These are phyloP conservation scores for Wickerhamomyces subpelliculosus DNA, from an alignment of 805 yeast genomes.

Conservation along the genomic window DNA sequence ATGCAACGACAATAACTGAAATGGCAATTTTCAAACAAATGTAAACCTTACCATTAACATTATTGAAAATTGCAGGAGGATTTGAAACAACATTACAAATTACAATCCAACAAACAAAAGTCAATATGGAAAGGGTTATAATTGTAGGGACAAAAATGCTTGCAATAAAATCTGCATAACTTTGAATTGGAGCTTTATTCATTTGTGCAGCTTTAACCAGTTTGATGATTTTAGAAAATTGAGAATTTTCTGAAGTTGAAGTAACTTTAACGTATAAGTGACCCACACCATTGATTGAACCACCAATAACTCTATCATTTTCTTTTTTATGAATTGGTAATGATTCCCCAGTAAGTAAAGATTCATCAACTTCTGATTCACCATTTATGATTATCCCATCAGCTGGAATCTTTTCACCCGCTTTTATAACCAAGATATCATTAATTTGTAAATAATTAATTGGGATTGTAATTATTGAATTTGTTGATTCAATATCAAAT, in stretches of 20 bases:
- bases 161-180: conserved; percentile 80
- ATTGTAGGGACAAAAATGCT: conserved; percentile 80
- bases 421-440: conserved; percentile 72
- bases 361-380: conserved; percentile 79
- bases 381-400: conserved; percentile 83
- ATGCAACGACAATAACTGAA: conserved; percentile 92
- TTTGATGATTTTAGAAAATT: conserved; percentile 77
- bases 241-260: conserved; percentile 76
- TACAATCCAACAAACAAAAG: conserved; percentile 60
- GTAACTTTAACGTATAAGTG: conserved; percentile 62
- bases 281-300: conserved; percentile 81
- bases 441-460: conserved; percentile 71
- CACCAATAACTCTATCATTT: conserved; percentile 75
- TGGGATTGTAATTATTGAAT: conserved; percentile 41
- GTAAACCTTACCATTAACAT: conserved; percentile 50
- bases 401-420: conserved; percentile 87
- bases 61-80: conserved; percentile 44
- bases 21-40: conserved; percentile 75
- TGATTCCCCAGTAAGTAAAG: conserved; percentile 89
- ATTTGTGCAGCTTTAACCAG: conserved; percentile 88
- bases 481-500: conserved; percentile 17
- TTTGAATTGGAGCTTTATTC: conserved; percentile 83
- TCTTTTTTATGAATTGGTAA: conserved; percentile 56
- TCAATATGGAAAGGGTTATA: conserved; percentile 49
- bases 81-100: conserved; percentile 27